Evolutionary conservation across 768 basidiomycete species (phyloP).

Genomic region (Tulasnella sp.): DNA sequence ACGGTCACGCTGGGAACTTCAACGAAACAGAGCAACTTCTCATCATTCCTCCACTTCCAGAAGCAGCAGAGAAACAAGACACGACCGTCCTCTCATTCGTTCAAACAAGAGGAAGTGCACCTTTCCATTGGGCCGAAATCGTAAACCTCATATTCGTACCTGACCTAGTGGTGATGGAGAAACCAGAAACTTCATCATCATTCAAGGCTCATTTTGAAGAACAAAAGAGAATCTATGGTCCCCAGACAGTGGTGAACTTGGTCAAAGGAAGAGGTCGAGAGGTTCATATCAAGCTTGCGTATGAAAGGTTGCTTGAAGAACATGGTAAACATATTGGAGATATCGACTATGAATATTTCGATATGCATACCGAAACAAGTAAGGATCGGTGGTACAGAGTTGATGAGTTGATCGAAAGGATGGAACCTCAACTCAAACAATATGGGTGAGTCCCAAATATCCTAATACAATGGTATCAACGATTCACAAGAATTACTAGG

Average conservation of each 20-base stretch:
- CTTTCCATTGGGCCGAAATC: slow-evolving; percentile 91
- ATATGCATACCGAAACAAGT: slow-evolving; percentile 92
- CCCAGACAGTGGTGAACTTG: slow-evolving; percentile 71
- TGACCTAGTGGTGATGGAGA: slow-evolving; percentile 90
- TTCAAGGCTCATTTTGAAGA: slow-evolving; percentile 62
- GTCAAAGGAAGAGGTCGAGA: slow-evolving; percentile 91
- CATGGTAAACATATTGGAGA: slow-evolving; percentile 52
- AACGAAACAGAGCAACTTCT: slow-evolving; percentile 96
- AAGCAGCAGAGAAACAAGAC: slow-evolving; percentile 21
- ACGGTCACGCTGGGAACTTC: slow-evolving; percentile 90
- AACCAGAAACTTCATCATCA: slow-evolving; percentile 69
- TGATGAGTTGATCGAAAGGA: slow-evolving; percentile 57
- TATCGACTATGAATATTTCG: slow-evolving; percentile 86
- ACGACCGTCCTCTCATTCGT: slow-evolving; percentile 56
- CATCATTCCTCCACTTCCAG: too few relatives aligned
- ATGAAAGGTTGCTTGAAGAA: slow-evolving; percentile 61
- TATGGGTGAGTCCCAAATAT: slow-evolving; percentile 60
- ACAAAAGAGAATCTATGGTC: slow-evolving; percentile 63
- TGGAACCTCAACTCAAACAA: slow-evolving; percentile 53
- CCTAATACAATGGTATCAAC: too few relatives aligned
- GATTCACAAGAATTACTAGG: slow-evolving; percentile 27
- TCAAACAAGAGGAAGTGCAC: slow-evolving; percentile 86
- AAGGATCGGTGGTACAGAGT: slow-evolving; percentile 92
- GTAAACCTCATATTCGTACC: slow-evolving; percentile 93
- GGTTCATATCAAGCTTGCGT: slow-evolving; percentile 87